These are phyloP conservation scores for Cyberlindnera samutprakarnensis DNA, from an alignment of 805 yeast species.

Conservation along the genomic window DNA sequence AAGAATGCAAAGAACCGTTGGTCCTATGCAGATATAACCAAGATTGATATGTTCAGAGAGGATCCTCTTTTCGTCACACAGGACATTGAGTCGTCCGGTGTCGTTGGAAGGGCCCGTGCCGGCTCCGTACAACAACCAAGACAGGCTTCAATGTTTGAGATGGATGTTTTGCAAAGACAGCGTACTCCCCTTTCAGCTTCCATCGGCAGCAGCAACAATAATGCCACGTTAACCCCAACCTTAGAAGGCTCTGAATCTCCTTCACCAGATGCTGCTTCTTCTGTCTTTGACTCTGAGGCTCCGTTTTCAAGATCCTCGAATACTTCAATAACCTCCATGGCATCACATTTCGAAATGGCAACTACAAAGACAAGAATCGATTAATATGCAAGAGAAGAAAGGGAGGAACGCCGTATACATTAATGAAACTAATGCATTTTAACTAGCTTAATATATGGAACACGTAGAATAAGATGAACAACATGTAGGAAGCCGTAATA, in stretches of 20 bases:
- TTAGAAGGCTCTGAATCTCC: slow-evolving; percentile 10
- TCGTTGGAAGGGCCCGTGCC: slow-evolving; percentile 11
- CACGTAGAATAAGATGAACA: background rate
- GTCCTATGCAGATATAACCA: slow-evolving; percentile 44
- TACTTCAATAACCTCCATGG: slow-evolving; percentile 26
- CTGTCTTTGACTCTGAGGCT: slow-evolving; percentile 14
- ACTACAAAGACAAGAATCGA: slow-evolving; percentile 1
- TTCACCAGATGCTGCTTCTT: slow-evolving; percentile 17
- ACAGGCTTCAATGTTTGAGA: slow-evolving; percentile 18
- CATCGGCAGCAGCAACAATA: slow-evolving; percentile 1
- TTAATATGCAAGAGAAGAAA: background rate
- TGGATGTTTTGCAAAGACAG: slow-evolving; percentile 16
- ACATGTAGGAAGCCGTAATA: slow-evolving; percentile 2
- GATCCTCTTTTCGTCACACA: slow-evolving; percentile 29
- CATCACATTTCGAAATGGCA: slow-evolving; percentile 14
- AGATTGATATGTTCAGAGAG: slow-evolving; percentile 22
- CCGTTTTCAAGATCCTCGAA: slow-evolving; percentile 22
- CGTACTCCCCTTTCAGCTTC: slow-evolving; percentile 5
- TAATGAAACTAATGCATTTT: background rate
- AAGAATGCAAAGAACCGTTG: slow-evolving; percentile 57
- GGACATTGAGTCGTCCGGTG: slow-evolving; percentile 3
- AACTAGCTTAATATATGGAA: background rate
- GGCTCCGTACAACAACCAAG: background rate
- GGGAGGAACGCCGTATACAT: background rate
- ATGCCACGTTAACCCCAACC: too few relatives aligned